Conservation (phyloP, 2,329 filamentous ascomycete species). For the Penicillium sclerotiorum region DNA sequence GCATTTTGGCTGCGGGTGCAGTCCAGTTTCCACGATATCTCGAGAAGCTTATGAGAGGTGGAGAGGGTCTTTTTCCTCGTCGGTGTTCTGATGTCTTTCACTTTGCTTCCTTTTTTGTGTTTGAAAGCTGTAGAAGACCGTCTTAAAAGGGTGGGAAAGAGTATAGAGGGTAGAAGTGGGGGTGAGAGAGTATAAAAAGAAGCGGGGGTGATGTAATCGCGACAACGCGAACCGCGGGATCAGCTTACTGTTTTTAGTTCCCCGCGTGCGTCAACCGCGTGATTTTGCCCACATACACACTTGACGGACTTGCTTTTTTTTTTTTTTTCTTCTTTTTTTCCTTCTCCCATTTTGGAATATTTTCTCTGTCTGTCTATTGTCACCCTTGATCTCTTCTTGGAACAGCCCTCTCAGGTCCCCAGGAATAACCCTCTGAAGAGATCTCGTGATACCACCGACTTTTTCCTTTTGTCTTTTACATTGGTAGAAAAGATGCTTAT, state of each 20-base stretch:
- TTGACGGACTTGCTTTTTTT: not conserved
- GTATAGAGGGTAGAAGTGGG: conserved; percentile 7
- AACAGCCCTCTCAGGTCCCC: no score
- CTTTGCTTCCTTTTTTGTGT: not conserved
- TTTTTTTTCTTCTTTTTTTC: conserved; percentile 1
- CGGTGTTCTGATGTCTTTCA: not conserved
- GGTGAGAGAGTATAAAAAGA: not conserved
- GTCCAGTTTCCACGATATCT: no score
- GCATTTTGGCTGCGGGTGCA: conserved; percentile 48
- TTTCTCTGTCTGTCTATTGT: no score
- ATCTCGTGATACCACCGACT: not conserved
- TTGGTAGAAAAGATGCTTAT: conserved; percentile 52
- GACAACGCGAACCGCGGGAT: conserved; percentile 12
- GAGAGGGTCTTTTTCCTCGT: no score
- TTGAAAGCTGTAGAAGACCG: no score
- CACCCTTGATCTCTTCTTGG: no score
- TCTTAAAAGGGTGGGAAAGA: no score
- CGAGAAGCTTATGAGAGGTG: no score
- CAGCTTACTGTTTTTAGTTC: not conserved
- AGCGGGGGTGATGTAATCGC: conserved; percentile 21
- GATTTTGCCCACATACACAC: not conserved
- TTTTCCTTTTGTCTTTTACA: not conserved
- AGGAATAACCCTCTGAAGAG: not conserved
- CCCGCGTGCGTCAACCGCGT: conserved; percentile 11
- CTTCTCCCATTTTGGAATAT: not conserved